Conservation (phyloP, 2,329 filamentous ascomycete species). For the Exophiala sideris region DNA sequence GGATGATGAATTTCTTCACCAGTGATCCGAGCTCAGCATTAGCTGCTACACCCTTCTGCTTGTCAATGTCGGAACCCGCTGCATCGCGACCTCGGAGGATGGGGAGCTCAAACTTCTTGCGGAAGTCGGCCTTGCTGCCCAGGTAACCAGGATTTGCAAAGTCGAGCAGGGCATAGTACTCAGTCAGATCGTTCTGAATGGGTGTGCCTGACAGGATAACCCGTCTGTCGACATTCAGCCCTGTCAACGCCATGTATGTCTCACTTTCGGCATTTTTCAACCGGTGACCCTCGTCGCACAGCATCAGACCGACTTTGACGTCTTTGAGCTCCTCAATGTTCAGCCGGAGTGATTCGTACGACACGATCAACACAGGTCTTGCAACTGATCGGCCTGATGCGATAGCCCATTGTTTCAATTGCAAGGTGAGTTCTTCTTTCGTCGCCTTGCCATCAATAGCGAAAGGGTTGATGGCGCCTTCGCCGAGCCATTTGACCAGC, state of each 20-base stretch:
- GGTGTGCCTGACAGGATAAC: slow-evolving; percentile 96
- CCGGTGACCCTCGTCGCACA: slow-evolving; percentile 95
- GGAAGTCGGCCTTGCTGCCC: slow-evolving; percentile 83
- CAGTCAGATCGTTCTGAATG: slow-evolving; percentile 97
- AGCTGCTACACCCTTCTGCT: slow-evolving; percentile 77
- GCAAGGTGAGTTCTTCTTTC: slow-evolving; percentile 85
- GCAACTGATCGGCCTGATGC: slow-evolving; percentile 85
- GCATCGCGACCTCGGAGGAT: slow-evolving; percentile 91
- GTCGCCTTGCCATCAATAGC: slow-evolving; percentile 95
- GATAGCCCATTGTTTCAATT: slow-evolving; percentile 93
- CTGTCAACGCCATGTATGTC: slow-evolving; percentile 88
- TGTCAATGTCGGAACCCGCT: slow-evolving; percentile 77
- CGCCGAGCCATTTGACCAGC: slow-evolving; percentile 90
- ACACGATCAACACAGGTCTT: slow-evolving; percentile 92
- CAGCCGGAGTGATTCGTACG: slow-evolving; percentile 89
- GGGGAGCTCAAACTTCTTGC: slow-evolving; percentile 88
- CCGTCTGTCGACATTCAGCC: slow-evolving; percentile 80
- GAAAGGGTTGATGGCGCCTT: slow-evolving; percentile 86
- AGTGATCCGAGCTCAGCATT: slow-evolving; percentile 74
- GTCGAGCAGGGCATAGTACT: slow-evolving; percentile 93
- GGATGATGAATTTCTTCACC: slow-evolving; percentile 98
- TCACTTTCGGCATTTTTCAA: slow-evolving; percentile 96
- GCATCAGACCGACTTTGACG: slow-evolving; percentile 83
- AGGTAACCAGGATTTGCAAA: slow-evolving; percentile 94
- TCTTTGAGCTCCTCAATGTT: slow-evolving; percentile 88